Evolutionary conservation across 768 basidiomycete genomes (phyloP).

Genomic region (Chiua virens): DNA sequence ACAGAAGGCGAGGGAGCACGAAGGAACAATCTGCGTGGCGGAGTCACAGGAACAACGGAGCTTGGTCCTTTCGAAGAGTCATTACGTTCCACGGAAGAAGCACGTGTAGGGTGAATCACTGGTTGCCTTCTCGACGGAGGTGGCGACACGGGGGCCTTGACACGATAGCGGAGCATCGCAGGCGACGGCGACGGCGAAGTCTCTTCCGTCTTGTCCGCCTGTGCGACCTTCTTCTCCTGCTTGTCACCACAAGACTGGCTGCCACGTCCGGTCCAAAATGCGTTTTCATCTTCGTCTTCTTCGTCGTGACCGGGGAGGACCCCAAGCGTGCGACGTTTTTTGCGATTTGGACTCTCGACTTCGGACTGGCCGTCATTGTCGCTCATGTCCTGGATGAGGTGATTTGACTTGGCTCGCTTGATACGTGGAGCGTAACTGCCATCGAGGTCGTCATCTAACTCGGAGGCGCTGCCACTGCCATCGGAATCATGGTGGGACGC

Average conservation of each 20-base stretch:
- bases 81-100: constrained; percentile 24
- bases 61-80: neutral
- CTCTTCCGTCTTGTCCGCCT: constrained; percentile 10
- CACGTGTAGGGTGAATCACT: constrained; percentile 26
- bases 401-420: constrained; percentile 16
- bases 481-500: constrained; percentile 48
- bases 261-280: constrained; percentile 25
- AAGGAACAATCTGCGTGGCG: constrained; percentile 22
- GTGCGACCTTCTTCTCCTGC: constrained; percentile 2
- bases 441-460: constrained; percentile 20
- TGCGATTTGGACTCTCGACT: constrained; percentile 24
- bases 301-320: constrained; percentile 43
- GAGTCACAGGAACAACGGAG: constrained; percentile 24
- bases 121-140: constrained; percentile 61
- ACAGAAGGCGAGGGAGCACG: constrained; percentile 20
- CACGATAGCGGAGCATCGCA: constrained; percentile 33
- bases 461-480: constrained; percentile 39
- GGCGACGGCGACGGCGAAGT: constrained; percentile 41
- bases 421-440: constrained; percentile 9
- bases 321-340: constrained; percentile 40
- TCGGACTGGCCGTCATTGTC: constrained; percentile 20
- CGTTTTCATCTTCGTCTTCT: constrained; percentile 52
- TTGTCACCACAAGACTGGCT: constrained; percentile 12
- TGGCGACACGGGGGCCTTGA: constrained; percentile 56
- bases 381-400: constrained; percentile 11